Conservation (phyloP, 148 eudicot species). For the Chenopodium quinoa region DNA sequence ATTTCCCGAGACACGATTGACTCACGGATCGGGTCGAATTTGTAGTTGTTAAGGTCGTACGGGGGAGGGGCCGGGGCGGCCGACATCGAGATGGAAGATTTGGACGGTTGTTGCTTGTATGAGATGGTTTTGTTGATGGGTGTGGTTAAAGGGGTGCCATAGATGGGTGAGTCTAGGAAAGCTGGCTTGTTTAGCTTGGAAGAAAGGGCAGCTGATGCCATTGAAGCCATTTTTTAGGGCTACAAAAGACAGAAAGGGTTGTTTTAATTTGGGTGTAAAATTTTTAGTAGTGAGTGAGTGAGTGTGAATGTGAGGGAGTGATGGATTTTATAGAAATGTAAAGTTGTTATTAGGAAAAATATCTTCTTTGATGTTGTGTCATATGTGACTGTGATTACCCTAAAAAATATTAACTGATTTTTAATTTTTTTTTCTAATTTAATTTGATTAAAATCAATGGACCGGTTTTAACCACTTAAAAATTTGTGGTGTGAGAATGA, state of each 20-base stretch:
- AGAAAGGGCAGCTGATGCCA: constrained; percentile 23
- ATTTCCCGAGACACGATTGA: constrained; percentile 89
- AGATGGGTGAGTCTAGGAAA: constrained; percentile 29
- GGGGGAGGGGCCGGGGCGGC: constrained; percentile 31
- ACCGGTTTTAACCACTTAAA: no score
- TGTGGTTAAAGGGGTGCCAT: constrained; percentile 27
- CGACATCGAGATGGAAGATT: neutral
- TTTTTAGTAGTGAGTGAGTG: neutral
- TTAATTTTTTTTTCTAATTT: no score
- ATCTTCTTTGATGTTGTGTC: neutral
- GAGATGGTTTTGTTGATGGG: constrained; percentile 9
- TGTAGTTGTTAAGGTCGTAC: constrained; percentile 55
- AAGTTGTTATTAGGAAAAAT: neutral
- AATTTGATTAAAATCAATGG: no score
- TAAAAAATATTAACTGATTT: no score
- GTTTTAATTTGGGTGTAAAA: neutral
- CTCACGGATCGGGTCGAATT: constrained; percentile 79
- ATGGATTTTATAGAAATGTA: neutral
- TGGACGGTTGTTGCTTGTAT: constrained; percentile 18
- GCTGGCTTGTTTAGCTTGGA: constrained; percentile 26
- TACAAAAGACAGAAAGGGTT: neutral
- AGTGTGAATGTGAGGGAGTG: neutral
- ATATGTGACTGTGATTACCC: neutral
- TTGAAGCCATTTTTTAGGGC: constrained; percentile 23
- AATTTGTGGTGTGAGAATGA: no score